Base-by-base conservation (phyloP, 2,329 filamentous ascomycete species). In the Saccharata proteae region DNA sequence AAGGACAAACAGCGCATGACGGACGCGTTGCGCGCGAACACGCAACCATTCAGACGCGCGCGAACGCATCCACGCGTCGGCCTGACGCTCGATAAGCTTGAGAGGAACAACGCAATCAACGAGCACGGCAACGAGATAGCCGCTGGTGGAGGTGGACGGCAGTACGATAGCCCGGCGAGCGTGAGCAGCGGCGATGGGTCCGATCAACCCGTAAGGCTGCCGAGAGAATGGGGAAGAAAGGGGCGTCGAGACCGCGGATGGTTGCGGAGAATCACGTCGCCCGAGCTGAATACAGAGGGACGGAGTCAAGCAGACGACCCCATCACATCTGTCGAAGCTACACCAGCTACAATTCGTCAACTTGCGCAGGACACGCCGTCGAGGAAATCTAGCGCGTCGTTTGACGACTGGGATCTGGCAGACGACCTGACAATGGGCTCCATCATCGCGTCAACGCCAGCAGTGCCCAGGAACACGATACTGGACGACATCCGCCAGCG, bases 181-280 rank as follows among this genome's bases (percentile, higher is more conserved):
- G 22, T 34, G n/a, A 34, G 20, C 9, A 58, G 57, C 43, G 53
- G 43, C 29, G 55, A 48, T 17, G 40, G 40, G 16, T 58, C 54
- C 16, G 59, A 63, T 34, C 61, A 61, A 15, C 56, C 61, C 3
- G 40, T 65, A 21, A 58, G 59, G 20, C 46, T 58, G 35, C 64
- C 64, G 21, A 44, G 52, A 23, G 47, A 56, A 39, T 67, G 64
- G 64, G 64, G 62, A n/a, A 46, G 59, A 33, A 64, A 61, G 43
- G 56, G 49, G 16, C 55, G 56, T 34, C 43, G 49, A 7, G 31
- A 31, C 38, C 16, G 20, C 17, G 22, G 16, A 8, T 30, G 28
- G 28, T 21, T 30, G 16, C n/a, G 26, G 34, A 34, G 34, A 19
- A 37, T 34, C 15, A 28, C 8, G 14, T 16, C 13, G 5, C 24